Evolutionary conservation across 78 protist species (phyloP), one percentile per base, ranked within the genome.

Genomic region (Pigoraptor vietnamica): DNA sequence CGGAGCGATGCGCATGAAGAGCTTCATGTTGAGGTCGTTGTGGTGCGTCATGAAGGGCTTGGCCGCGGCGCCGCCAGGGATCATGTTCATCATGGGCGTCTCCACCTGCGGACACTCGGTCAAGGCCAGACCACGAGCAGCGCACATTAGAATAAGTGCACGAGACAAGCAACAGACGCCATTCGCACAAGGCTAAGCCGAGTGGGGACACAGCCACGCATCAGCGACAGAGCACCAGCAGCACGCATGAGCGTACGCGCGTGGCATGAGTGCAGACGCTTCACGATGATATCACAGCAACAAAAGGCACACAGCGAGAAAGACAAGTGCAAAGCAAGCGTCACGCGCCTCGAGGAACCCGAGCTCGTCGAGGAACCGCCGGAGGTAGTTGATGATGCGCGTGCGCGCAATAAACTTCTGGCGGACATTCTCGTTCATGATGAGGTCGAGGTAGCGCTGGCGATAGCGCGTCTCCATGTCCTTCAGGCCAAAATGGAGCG

Each of bases 1-100:
- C 81, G 99, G 99, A 0, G 99, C 99, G 67, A 99, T 96, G 87
- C 99, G 97, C 99, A 99, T 94, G 95, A 95, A 99, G 93, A 99
- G 29, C 37, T 98, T 94, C 94, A 95, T 91, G 93, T 97, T 92
- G 87, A 99, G 96, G 79, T 97, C 98, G 95, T 99, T 99, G 97
- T 99, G 99, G 94, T 97, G 95, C 32, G 99, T 99, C 89, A 92
- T 84, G 95, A 99, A 99, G n/a, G 99, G 99, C 79, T 95, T 95
- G 67, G 99, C 99, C 1, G 99, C 89, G 23, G 99, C 99, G 82
- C 99, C 99, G 40, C 99, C 99, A 14, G 99, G 95, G 56, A 98
- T 95, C 97, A 92, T 93, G 96, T 97, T 97, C 97, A 99, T 92
- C 98, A 98, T 97, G 39, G 99, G 99, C 6, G 99, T 99, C 93